A percentile compares a stretch with the other conserved stretches of the same genome.
Conservation (phyloP, 768 basidiomycete genomes). For the Tylopilus sp. region DNA sequence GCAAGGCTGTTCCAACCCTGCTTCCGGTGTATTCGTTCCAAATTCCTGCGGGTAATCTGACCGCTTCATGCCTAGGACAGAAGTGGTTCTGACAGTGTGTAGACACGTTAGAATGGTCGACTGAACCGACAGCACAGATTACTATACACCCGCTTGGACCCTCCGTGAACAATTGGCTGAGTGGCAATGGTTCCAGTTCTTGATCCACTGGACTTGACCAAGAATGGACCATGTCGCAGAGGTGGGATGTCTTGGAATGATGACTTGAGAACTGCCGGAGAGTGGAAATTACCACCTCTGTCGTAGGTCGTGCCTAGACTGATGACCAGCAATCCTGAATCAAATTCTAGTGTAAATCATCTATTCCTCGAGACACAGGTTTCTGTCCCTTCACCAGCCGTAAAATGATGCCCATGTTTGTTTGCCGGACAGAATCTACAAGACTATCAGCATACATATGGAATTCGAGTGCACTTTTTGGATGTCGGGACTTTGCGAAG, state of each 20-base stretch:
- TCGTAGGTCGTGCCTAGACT: neutral
- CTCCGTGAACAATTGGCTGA: too few relatives aligned
- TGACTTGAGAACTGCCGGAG: neutral
- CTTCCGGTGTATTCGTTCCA: too few relatives aligned
- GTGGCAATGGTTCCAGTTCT: too few relatives aligned
- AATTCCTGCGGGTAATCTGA: too few relatives aligned
- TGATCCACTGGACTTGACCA: neutral
- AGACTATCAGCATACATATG: neutral
- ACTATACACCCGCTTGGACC: too few relatives aligned
- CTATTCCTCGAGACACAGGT: neutral
- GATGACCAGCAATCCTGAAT: slow-evolving; percentile 3
- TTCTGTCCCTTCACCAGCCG: slow-evolving; percentile 27
- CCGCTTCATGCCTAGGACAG: too few relatives aligned
- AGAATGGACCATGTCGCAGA: neutral
- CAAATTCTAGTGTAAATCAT: neutral
- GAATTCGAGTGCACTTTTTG: slow-evolving; percentile 98
- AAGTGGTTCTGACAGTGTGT: too few relatives aligned
- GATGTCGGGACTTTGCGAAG: slow-evolving; percentile 86
- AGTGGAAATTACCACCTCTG: neutral
- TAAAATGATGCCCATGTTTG: slow-evolving; percentile 90
- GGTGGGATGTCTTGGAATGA: neutral
- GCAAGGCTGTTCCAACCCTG: too few relatives aligned
- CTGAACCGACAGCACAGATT: too few relatives aligned
- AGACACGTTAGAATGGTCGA: too few relatives aligned
- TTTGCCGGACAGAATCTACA: slow-evolving; percentile 92